Evolutionary conservation across 768 basidiomycete species (phyloP).

Genomic region (Boletus tylopilopsis): DNA sequence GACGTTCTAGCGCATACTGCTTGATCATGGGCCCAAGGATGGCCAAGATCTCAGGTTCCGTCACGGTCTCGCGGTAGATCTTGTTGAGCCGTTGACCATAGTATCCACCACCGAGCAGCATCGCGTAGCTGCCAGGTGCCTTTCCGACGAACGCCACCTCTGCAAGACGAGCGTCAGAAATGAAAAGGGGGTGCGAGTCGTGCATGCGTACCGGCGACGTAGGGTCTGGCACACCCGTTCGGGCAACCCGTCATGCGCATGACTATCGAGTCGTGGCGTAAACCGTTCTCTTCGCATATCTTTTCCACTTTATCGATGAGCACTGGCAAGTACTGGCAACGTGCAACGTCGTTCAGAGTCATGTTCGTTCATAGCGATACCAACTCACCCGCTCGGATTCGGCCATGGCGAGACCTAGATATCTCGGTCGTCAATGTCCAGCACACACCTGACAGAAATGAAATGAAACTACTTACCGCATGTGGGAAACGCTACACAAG

Average conservation of each 20-base stretch:
- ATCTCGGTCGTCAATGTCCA: neutral
- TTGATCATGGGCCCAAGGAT: constrained; percentile 94
- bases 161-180: constrained; percentile 23
- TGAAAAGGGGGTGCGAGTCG: neutral
- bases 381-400: constrained; percentile 62
- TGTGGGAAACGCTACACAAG: constrained; percentile 97
- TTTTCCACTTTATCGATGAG: constrained; percentile 93
- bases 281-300: constrained; percentile 89
- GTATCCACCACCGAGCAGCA: constrained; percentile 96
- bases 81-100: constrained; percentile 94
- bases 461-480: constrained; percentile 49
- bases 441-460: neutral
- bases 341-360: constrained; percentile 37
- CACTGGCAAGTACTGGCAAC: constrained; percentile 76
- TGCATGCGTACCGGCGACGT: constrained; percentile 68
- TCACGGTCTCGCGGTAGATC: constrained; percentile 88
- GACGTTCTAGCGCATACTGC: constrained; percentile 81
- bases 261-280: constrained; percentile 91
- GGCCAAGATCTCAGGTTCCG: constrained; percentile 87
- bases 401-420: constrained; percentile 67
- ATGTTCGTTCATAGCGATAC: neutral
- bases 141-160: constrained; percentile 98
- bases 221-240: constrained; percentile 91
- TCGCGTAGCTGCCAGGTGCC: constrained; percentile 86
- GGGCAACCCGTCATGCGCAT: constrained; percentile 99